Evolutionary conservation across 331 rosid genomes (phyloP), one percentile per base, ranked within the genome.

Genomic region (Malus hybrid): DNA sequence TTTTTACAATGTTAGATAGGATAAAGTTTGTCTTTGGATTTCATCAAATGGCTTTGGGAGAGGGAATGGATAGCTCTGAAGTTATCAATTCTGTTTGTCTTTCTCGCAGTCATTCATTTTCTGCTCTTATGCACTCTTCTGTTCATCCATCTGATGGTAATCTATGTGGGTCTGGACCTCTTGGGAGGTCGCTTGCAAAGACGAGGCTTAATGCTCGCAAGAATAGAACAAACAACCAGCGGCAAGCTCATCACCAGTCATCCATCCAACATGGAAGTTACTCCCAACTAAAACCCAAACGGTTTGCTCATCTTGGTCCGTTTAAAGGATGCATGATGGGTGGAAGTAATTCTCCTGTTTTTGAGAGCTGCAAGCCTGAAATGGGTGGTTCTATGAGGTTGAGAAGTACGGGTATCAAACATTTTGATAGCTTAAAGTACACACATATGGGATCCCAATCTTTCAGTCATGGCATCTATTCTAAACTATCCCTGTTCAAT

Each of bases 351-450:
- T 88, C 95, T 59, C 93, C 90, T 55, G 59, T 88, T 68, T 61
- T 80, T 14, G 76, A 79, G 68, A 83, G 71, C 75, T 83, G 80
- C 74, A 74, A 80, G 85, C 86, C 85, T 64, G 74, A 81, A 22
- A 81, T 82, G 19, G 90, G 91, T n/a, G 83, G 93, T 65, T 88
- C 98, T 27, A 86, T 90, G 95, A 85, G 96, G 83, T 75, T 90
- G 78, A 72, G 70, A 59, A 74, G 80, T 75, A 67, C 78, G 60
- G 79, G 62, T 29, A 14, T 59, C 50, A 83, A 83, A 71, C 62
- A 73, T 36, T 28, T 71, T 24, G 86, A 83, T 28, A 78, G 57
- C 74, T 56, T 55, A 75, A 76, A 77, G 73, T 32, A 71, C 54
- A 73, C 77, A 24, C 80, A 84, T 59, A 82, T 78, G 70, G 73